Base-by-base conservation (phyloP, 371 early-diverging fungal species). In the Mortierella sp. region DNA sequence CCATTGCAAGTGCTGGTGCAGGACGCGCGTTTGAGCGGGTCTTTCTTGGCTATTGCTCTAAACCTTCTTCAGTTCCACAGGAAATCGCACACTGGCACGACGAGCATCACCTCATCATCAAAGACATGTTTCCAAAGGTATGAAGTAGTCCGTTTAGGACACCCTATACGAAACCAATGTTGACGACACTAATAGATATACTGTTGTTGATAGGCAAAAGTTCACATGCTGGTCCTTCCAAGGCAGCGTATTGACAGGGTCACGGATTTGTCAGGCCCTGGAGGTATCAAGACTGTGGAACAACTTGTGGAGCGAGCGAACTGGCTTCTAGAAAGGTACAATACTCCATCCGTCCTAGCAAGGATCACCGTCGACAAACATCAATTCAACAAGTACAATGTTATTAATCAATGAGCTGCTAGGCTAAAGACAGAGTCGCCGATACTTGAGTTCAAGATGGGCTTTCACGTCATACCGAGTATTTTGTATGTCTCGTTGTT, bases 401-500 rank as follows among this genome's bases (percentile, higher is more conserved):
- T 34, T 34, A 10, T 34, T 34, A 34, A 34, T 37, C 43, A n/a
- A 13, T 22, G n/a, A 25, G 48, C 9, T 2, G 25, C 2, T 41
- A 55, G 62, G 31, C 22, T 63, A 37, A 68, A 62, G 34, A 54
- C 37, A 25, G 70, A 59, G n/a, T 51, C 50, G n/a, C 65, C 68
- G 0, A 19, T 39, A 8, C 56, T 78, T 16, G 61, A 70, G 34
- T 85, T 86, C 70, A 79, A 80, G 34, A 79, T 81, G 49, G 91
- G 91, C 1, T 87, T 90, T 51, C 91, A 90, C 54, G 74, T 82
- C 2, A 47, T 89, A 12, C 88, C 89, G 0, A 84, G 85, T 40
- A 81, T 90, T 79, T 62, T 57, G 86, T 83, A 63, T 9, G 77
- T 43, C 50, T 25, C 10, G 4, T 7, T 34, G 12, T 34, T 54